These are phyloP conservation scores for Fagus sylvatica DNA, from an alignment of 306 rosid species.

Conservation along the genomic window DNA sequence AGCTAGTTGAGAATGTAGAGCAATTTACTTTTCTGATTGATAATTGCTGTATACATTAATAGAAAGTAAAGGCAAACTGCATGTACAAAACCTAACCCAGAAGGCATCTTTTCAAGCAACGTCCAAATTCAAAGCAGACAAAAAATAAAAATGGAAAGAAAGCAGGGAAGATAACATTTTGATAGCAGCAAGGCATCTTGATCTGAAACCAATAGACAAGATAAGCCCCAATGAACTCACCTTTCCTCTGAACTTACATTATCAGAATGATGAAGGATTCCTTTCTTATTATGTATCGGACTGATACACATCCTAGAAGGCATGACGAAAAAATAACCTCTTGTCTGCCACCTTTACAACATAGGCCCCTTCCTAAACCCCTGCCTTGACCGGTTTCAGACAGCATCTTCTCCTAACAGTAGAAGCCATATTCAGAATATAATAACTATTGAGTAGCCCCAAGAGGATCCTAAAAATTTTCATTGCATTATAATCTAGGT, in stretches of 20 bases:
- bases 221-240: constrained; percentile 39
- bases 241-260: constrained; percentile 65
- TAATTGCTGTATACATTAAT: background rate
- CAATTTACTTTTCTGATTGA: background rate
- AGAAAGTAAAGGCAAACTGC: constrained; percentile 1
- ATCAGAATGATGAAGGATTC: constrained; percentile 62
- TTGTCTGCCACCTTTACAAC: too few species aligned
- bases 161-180: background rate
- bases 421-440: background rate
- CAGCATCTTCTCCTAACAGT: too few species aligned
- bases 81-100: background rate
- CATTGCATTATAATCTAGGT: background rate
- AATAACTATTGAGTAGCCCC: background rate
- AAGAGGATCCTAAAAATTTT: background rate
- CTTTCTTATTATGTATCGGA: constrained; percentile 89
- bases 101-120: background rate
- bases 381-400: too few species aligned
- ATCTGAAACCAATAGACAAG: constrained; percentile 7
- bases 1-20: constrained; percentile 25
- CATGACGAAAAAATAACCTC: too few species aligned
- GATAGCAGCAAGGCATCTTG: background rate
- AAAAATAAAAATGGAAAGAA: background rate
- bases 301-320: constrained; percentile 95
- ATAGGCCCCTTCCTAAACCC: too few species aligned
- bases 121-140: constrained; percentile 5